Evolutionary conservation across 495 filamentous ascomycete genomes (phyloP).

Genomic region (Cenococcum geophilum): DNA sequence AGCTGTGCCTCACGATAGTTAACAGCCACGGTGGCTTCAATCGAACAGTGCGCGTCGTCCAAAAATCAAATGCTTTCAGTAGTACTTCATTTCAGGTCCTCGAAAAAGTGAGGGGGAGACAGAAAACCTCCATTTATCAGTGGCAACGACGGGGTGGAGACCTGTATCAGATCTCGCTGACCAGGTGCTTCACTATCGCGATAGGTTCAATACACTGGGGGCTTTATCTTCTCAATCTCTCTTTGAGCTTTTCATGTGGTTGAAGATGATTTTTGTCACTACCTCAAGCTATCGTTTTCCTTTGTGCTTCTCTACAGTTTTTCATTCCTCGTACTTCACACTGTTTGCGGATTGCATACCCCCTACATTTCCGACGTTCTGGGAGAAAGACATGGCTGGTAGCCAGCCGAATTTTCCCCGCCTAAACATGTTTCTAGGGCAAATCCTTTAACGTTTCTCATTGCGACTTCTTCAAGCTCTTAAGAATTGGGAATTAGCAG

Average conservation of each 20-base stretch:
- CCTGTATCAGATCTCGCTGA: not conserved
- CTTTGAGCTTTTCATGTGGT: not conserved
- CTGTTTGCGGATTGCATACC: slow-evolving; percentile 9
- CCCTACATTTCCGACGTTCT: not conserved
- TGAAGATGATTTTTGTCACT: not conserved
- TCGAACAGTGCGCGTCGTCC: no score
- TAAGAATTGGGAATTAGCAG: not conserved
- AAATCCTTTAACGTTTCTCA: not conserved
- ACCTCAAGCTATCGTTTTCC: not conserved
- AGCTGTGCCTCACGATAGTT: no score
- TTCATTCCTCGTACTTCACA: not conserved
- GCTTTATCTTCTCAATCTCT: not conserved
- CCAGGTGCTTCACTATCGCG: not conserved
- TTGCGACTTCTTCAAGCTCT: not conserved
- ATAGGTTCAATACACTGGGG: slow-evolving; percentile 1
- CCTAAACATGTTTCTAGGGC: not conserved
- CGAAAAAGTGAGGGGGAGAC: no score
- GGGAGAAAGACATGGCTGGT: slow-evolving; percentile 3
- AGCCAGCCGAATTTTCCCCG: not conserved
- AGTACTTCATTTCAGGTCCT: no score
- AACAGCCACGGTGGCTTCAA: no score
- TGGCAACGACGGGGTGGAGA: not conserved
- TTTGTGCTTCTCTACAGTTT: not conserved
- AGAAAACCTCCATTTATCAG: not conserved
- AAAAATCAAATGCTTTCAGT: no score